Evolutionary conservation across 306 rosid species (phyloP).

Genomic region (Quercus suber): DNA sequence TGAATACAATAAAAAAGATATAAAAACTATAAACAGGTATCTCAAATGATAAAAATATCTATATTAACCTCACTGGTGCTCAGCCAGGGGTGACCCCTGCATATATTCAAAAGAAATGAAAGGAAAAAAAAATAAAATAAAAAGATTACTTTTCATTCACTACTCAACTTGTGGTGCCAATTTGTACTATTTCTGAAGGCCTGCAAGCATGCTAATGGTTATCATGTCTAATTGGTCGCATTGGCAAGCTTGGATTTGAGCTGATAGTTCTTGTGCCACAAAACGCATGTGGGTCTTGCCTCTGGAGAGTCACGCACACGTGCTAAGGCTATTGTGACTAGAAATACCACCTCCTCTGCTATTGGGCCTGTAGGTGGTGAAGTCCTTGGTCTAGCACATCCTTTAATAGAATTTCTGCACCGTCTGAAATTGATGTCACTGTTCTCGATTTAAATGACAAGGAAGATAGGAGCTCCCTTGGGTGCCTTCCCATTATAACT

Average conservation of each 20-base stretch:
- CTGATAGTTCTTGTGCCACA: constrained; percentile 60
- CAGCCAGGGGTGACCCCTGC: too few species aligned
- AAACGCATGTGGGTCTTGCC: constrained; percentile 60
- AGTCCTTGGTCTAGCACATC: constrained; percentile 59
- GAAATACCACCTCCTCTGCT: constrained; percentile 38
- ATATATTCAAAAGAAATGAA: too few species aligned
- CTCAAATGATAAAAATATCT: too few species aligned
- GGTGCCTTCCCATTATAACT: constrained; percentile 68
- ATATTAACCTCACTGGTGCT: too few species aligned
- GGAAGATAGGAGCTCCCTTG: constrained; percentile 42
- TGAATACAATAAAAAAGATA: too few species aligned
- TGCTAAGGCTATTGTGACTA: constrained; percentile 42
- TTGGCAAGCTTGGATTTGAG: constrained; percentile 26
- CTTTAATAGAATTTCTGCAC: constrained; percentile 35
- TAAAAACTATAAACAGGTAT: too few species aligned
- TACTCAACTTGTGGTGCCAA: background rate
- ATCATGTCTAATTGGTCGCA: constrained; percentile 36
- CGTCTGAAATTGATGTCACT: constrained; percentile 9
- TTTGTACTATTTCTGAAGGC: constrained; percentile 23
- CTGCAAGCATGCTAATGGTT: constrained; percentile 30
- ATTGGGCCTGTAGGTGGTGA: constrained; percentile 43
- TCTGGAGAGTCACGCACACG: constrained; percentile 49
- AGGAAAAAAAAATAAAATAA: too few species aligned
- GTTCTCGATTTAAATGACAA: constrained; percentile 10
- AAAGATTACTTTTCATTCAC: background rate